Base-by-base conservation (phyloP, 106 monocot species). In the Phalaenopsis equestris region DNA sequence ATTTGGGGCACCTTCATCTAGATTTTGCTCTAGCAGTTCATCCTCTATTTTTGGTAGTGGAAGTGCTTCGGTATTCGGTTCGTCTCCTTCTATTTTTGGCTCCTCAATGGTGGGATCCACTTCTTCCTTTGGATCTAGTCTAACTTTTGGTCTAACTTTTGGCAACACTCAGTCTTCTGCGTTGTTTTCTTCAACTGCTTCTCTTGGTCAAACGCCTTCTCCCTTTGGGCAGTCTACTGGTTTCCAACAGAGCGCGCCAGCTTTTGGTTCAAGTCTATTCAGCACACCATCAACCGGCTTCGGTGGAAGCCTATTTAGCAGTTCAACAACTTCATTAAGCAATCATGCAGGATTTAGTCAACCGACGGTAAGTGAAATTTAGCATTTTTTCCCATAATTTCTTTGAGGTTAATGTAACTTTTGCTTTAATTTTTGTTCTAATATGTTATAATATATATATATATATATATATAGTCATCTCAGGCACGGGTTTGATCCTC, bases 161-260 rank as follows among this genome's bases (percentile, higher is more conserved):
- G 90, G 88, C 47, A 85, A 83, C 80, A 98, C 98, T 83, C 92
- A 94, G 47, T 87, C 98, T 38, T 89, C 94, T 79, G 94, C 92
- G 52, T 41, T 94, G 30, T 98, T 94, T 80, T 94, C 97, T 21
- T 84, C 92, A 12, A 73, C 92, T 77, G 82, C 94, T 64, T 82
- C 90, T 6, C 78, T 90, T 81, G 90, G 87, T 24, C 87, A 87
- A 67, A 80, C 84, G 46, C 82, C 90, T 52, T 89, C 97, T 2
- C 87, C 84, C 79, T 98, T 94, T 84, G 96, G 89, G 19, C 95
- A 95, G 79, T 84, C 88, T 10, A 61, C 87, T 37, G 87, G 91
- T n/a, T 91, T 89, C 80, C 88, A 89, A 79, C 87, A 89, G 55
- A 76, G 78, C 56, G 75, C 79, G 17, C 78, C 90, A 78, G 80